Evolutionary conservation across 192 early-diverging fungal species (phyloP).

Genomic region (Backusella circina): DNA sequence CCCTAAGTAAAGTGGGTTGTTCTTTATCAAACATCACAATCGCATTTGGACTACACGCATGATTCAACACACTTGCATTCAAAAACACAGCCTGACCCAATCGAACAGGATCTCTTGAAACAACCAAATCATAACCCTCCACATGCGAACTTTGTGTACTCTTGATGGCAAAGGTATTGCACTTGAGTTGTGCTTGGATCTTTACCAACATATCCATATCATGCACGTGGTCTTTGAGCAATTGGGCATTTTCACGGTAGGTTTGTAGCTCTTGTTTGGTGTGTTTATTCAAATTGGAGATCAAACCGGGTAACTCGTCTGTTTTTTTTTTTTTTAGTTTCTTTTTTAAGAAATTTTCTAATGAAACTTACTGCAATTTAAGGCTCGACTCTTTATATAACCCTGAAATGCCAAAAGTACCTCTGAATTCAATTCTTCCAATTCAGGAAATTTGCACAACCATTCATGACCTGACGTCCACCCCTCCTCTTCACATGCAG

Average conservation of each 20-base stretch:
- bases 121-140: background rate
- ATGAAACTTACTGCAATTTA: background rate
- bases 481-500: background rate
- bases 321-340: background rate
- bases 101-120: background rate
- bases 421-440: background rate
- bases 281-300: slow-evolving; percentile 8
- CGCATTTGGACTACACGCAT: slow-evolving; percentile 18
- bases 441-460: slow-evolving; percentile 13
- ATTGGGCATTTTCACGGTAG: background rate
- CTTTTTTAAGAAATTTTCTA: background rate
- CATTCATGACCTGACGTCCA: slow-evolving; percentile 2
- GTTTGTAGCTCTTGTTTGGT: background rate
- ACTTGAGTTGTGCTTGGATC: slow-evolving; percentile 20
- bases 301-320: background rate
- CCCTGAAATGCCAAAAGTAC: slow-evolving; percentile 9
- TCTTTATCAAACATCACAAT: slow-evolving; percentile 8
- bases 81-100: slow-evolving; percentile 15
- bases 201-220: background rate
- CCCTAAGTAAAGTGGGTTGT: background rate
- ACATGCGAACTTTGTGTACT: background rate
- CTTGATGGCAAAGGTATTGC: slow-evolving; percentile 22
- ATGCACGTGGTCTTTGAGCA: background rate
- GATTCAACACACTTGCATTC: slow-evolving; percentile 17
- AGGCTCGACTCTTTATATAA: background rate